Evolutionary conservation across 2,329 filamentous ascomycete genomes (phyloP).

Genomic region (Neonectria punicea): DNA sequence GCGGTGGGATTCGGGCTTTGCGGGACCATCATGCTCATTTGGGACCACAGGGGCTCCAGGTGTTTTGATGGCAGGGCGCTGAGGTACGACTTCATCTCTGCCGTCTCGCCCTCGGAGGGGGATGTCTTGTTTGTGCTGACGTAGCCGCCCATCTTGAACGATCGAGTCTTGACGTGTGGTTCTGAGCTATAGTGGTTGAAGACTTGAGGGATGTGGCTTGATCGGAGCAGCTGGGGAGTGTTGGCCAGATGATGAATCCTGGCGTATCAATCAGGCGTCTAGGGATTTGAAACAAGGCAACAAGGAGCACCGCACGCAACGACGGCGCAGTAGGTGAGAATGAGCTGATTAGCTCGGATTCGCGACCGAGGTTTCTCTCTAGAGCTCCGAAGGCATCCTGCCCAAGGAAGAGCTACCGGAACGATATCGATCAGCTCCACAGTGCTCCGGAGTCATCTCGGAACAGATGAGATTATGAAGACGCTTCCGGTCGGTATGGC

Average conservation of each 20-base stretch:
- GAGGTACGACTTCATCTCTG: constrained; percentile 45
- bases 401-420: neutral
- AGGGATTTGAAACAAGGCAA: neutral
- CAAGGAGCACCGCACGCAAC: neutral
- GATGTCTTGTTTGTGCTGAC: constrained; percentile 15
- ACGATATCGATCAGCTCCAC: neutral
- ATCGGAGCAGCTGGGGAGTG: neutral
- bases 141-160: constrained; percentile 26
- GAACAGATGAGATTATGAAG: neutral
- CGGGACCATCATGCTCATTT: constrained; percentile 60
- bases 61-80: constrained; percentile 44
- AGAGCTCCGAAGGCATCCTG: neutral
- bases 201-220: neutral
- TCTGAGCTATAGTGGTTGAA: neutral
- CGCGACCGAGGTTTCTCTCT: neutral
- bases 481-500: constrained; percentile 37
- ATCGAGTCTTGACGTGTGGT: neutral
- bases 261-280: neutral
- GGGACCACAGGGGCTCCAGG: constrained; percentile 58
- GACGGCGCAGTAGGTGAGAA: neutral
- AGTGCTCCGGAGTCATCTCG: neutral
- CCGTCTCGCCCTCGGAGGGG: constrained; percentile 24
- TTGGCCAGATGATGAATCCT: neutral
- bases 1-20: constrained; percentile 56
- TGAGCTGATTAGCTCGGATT: neutral